Conservation (phyloP, 345 rosid genomes). For the Cardiospermum halicacabum region DNA sequence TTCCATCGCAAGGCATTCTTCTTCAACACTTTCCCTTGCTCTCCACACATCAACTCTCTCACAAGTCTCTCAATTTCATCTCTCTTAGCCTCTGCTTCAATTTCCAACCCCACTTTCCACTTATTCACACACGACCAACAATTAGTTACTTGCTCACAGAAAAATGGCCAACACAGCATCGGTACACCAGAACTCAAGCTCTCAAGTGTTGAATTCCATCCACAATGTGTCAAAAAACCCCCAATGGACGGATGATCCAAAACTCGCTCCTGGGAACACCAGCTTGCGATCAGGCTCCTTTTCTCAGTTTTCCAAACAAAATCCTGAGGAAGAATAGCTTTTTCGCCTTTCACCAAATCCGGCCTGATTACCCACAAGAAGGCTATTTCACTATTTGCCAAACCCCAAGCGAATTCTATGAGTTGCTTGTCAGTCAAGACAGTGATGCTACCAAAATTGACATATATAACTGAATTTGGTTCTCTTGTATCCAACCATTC, state of each 20-base stretch:
- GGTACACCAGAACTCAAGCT: not conserved
- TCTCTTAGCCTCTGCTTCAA: constrained; percentile 11
- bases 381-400: constrained; percentile 7
- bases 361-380: constrained; percentile 24
- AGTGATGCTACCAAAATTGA: not conserved
- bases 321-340: constrained; percentile 8
- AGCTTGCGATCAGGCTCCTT: not conserved
- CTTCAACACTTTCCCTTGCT: constrained; percentile 12
- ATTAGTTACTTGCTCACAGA: not conserved
- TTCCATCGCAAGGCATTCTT: constrained; percentile 13
- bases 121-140: not conserved
- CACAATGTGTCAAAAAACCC: not conserved
- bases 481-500: not conserved
- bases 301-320: not conserved
- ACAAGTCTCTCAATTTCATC: constrained; percentile 16
- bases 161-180: not conserved
- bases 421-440: constrained; percentile 12
- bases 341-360: constrained; percentile 13
- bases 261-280: constrained; percentile 7
- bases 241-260: not conserved
- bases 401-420: constrained; percentile 18
- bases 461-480: not conserved
- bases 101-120: constrained; percentile 16
- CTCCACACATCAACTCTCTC: constrained; percentile 16
- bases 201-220: constrained; percentile 1